Evolutionary conservation across 768 basidiomycete species (phyloP), one percentile per base, ranked within the genome.

Genomic region (Pholiota molesta): DNA sequence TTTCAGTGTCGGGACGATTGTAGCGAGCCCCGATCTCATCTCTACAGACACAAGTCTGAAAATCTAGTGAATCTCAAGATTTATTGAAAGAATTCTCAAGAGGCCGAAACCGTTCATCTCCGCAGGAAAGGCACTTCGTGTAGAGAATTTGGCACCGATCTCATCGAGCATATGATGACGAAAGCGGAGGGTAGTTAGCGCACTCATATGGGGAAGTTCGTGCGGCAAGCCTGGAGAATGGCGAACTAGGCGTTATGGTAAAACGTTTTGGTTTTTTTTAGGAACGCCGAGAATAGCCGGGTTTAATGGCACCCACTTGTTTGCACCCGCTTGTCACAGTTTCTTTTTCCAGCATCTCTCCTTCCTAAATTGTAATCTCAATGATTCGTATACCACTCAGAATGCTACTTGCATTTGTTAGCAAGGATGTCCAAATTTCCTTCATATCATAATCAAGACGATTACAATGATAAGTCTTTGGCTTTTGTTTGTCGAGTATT

Each of bases 21-120:
- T 68, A 51, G 68, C 60, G 65, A 67, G 53, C 60, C 69, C 75
- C 72, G 74, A 75, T 74, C 69, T 68, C 70, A 75, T 76, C 73
- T 76, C 47, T 49, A 19, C 47, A 26, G 61, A 58, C 55, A 64
- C 61, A 65, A 66, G 68, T 64, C 59, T 55, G 63, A 69, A 66
- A 68, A 68, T 69, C 63, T 67, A 69, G 63, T 52, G 65, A 73
- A 76, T 77, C 76, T 77, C n/a, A n/a, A 75, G 76, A 77, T 77
- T 72, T 74, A 74, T 72, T 70, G 60, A 52, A 71, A 63, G 65
- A 71, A 70, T 73, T 71, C 66, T 65, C 62, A 64, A 66, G 64
- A 62, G 61, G 64, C 65, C 64, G 42, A 68, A 65, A 66, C 51
- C 63, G 69, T 68, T 69, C 67, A 69, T 70, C 71, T 72, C 74